These are phyloP conservation scores for Xylariales sp. DNA, from an alignment of 2,329 filamentous ascomycete species.

Conservation along the genomic window DNA sequence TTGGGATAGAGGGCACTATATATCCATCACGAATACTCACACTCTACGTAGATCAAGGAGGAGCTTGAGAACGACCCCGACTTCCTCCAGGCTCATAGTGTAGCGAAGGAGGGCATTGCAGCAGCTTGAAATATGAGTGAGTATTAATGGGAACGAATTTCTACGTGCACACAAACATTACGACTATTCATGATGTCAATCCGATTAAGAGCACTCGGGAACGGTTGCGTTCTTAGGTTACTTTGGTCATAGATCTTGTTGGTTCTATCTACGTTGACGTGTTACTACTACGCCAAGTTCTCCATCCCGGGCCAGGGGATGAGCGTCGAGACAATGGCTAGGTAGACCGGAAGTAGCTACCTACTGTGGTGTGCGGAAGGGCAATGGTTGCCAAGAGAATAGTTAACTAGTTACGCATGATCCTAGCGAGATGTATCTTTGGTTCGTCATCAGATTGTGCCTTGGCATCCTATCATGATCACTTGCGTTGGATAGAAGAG, in stretches of 20 bases:
- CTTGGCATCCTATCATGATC: neutral
- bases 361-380: constrained; percentile 3
- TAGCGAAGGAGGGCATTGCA: constrained; percentile 56
- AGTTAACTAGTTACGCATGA: neutral
- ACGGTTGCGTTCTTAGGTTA: constrained; percentile 7
- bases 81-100: constrained; percentile 81
- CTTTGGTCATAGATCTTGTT: neutral
- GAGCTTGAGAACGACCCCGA: constrained; percentile 85
- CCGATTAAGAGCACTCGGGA: neutral
- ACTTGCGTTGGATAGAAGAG: constrained; percentile 5
- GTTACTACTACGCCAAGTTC: constrained; percentile 4
- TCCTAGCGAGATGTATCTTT: constrained; percentile 5
- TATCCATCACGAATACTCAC: constrained; percentile 5
- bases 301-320: neutral
- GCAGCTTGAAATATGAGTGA: constrained; percentile 42
- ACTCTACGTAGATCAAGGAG: constrained; percentile 79
- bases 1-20: neutral
- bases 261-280: neutral
- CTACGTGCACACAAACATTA: constrained; percentile 2
- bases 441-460: constrained; percentile 11
- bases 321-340: neutral
- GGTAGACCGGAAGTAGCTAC: neutral
- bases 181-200: constrained; percentile 4
- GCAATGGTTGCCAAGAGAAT: neutral
- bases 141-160: neutral